Conservation (phyloP, 2,329 filamentous ascomycete species). For the Trichocomaceae sp. region DNA sequence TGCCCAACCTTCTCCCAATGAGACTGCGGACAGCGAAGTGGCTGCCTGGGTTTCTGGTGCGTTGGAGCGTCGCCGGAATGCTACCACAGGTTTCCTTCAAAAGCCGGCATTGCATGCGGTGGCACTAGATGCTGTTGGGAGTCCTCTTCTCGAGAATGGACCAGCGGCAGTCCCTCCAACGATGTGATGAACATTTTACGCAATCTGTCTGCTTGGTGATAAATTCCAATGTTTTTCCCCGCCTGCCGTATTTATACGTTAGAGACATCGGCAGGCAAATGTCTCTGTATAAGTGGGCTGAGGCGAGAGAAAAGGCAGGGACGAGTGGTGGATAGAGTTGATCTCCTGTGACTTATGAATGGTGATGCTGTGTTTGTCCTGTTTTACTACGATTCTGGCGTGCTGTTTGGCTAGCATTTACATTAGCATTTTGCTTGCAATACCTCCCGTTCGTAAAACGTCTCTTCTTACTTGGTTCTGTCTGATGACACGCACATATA, state of each 20-base stretch:
- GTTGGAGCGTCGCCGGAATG: slow-evolving; percentile 59
- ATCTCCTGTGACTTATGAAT: neutral
- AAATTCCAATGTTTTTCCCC: too few species aligned
- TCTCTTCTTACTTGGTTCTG: neutral
- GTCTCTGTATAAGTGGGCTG: too few species aligned
- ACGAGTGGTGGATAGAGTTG: too few species aligned
- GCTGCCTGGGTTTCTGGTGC: slow-evolving; percentile 74
- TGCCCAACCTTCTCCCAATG: slow-evolving; percentile 27
- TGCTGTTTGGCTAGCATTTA: slow-evolving; percentile 14
- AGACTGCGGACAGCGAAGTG: slow-evolving; percentile 70
- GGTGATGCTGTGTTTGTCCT: neutral
- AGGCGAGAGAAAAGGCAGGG: neutral
- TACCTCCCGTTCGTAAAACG: neutral
- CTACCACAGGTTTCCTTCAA: slow-evolving; percentile 47
- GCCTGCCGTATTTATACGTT: neutral
- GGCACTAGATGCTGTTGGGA: slow-evolving; percentile 64
- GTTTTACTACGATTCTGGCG: slow-evolving; percentile 1
- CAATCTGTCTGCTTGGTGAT: neutral
- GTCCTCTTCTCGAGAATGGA: slow-evolving; percentile 28
- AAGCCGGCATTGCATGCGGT: slow-evolving; percentile 85
- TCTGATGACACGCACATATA: neutral
- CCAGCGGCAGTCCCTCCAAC: neutral
- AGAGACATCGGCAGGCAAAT: too few species aligned
- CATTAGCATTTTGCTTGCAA: slow-evolving; percentile 6
- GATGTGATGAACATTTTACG: neutral